These are phyloP conservation scores for Przewalskia tangutica DNA, from an alignment of 257 asterid genomes.

Conservation along the genomic window DNA sequence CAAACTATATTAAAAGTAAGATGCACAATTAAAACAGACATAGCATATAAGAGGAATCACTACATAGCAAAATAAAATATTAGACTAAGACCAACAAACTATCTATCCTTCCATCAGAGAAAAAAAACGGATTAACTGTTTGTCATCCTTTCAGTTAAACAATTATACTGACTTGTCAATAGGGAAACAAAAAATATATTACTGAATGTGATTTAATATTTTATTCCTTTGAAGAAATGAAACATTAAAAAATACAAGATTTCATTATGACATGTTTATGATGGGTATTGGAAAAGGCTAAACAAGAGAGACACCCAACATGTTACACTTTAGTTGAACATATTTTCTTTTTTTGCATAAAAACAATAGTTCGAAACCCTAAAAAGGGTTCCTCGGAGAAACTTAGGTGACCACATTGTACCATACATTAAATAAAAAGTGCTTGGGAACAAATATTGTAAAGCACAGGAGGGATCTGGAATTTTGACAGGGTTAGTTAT, in stretches of 20 bases:
- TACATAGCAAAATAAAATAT: neutral
- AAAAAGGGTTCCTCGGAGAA: constrained; percentile 1
- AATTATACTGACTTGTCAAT: neutral
- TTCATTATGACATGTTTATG: constrained; percentile 1
- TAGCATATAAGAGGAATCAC: no score
- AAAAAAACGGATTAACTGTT: neutral
- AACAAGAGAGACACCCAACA: constrained; percentile 1
- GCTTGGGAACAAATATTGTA: neutral
- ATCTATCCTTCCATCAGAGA: neutral
- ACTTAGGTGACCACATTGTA: constrained; percentile 7
- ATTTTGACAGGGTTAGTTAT: neutral
- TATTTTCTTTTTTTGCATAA: neutral
- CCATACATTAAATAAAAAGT: neutral
- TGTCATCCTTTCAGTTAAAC: neutral
- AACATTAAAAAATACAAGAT: neutral
- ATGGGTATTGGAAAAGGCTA: constrained; percentile 1
- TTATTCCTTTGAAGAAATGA: neutral
- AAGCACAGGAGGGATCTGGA: neutral
- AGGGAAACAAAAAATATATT: neutral
- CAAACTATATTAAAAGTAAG: no score
- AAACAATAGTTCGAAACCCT: neutral
- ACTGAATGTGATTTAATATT: neutral
- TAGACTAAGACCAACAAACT: neutral
- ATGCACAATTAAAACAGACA: no score
- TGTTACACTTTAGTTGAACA: constrained; percentile 3